Evolutionary conservation across 129 eudicot genomes (phyloP).

Genomic region (Erigeron canadensis): DNA sequence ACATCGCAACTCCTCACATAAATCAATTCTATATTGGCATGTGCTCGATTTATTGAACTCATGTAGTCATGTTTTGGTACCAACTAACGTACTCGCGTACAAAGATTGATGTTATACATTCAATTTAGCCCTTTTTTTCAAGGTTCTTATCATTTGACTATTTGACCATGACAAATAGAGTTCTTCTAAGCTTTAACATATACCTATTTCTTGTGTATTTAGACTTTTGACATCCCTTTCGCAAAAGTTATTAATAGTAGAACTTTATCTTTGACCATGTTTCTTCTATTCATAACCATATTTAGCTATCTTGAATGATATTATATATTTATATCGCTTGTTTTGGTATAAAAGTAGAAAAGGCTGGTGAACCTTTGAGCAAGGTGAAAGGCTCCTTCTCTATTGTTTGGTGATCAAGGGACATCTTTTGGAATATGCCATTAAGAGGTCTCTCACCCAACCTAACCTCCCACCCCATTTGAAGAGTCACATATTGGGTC

Average conservation of each 20-base stretch:
- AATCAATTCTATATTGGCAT: background rate
- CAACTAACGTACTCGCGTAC: background rate
- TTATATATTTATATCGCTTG: background rate
- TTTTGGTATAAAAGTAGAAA: background rate
- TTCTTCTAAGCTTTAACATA: background rate
- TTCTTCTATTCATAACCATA: background rate
- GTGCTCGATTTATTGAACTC: background rate
- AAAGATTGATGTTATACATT: background rate
- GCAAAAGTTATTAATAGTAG: no score
- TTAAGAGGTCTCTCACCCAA: slow-evolving; percentile 5
- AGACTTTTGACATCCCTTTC: background rate
- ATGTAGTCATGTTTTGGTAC: background rate
- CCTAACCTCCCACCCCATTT: slow-evolving; percentile 29
- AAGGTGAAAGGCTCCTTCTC: slow-evolving; percentile 28
- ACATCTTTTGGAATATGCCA: slow-evolving; percentile 36
- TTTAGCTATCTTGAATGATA: slow-evolving; percentile 5
- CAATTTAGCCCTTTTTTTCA: background rate
- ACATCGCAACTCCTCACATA: background rate
- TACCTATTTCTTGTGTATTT: background rate
- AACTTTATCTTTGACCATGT: background rate
- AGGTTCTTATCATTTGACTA: background rate
- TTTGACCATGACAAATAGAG: background rate
- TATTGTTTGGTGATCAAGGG: slow-evolving; percentile 15
- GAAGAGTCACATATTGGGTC: slow-evolving; percentile 27
- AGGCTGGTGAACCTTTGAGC: slow-evolving; percentile 30